Base-by-base conservation (phyloP, 768 basidiomycete genomes). In the Jaapia argillacea region DNA sequence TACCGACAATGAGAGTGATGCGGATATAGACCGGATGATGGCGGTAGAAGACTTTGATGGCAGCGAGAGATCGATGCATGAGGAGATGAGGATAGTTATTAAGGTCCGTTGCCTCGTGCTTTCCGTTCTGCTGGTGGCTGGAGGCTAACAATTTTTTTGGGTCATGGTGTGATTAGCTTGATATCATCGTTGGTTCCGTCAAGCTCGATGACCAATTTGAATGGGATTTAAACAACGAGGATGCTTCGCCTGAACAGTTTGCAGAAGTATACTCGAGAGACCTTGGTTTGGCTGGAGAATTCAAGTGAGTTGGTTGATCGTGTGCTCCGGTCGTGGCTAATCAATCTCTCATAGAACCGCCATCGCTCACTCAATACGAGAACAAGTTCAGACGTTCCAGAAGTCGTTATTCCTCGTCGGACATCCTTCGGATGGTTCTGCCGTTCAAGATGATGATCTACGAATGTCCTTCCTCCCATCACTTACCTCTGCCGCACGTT, bases 201-300 rank as follows among this genome's bases (percentile, higher is more conserved):
- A 92, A 93, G 60, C 74, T 99, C 20, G 86, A 90, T 44, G 96
- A 99, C 62, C 86, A 92, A 55, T 94, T 98, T 55, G 96, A 98
- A 58, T 99, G 96, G 96, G 94, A 99, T 59, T 62, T 97, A 27
- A 83, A 83, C 51, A 90, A 85, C 44, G 63, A 68, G 18, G 70
- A 73, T 37, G 83, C 87, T 3, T 84, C 83, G 0, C 93, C 94
- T 0, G 96, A 99, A 62, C 80, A 84, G 21, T 98, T 98, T 60
- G 90, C 96, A 5, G 83, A 85, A 48, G 72, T 82, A 1, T 94
- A 96, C 57, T 68, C 79, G 2, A 75, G 77, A 18, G 96, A 99
- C 51, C 65, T 99, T 20, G 96, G 96, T 4, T 64, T 99, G 21
- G 75, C 74, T 22, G 89, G 91, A 5, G 96, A 99, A 59, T 99